phyloP scores from a whole-genome alignment of 2,329 filamentous ascomycete genomes.

The Fusarium sp. region DNA sequence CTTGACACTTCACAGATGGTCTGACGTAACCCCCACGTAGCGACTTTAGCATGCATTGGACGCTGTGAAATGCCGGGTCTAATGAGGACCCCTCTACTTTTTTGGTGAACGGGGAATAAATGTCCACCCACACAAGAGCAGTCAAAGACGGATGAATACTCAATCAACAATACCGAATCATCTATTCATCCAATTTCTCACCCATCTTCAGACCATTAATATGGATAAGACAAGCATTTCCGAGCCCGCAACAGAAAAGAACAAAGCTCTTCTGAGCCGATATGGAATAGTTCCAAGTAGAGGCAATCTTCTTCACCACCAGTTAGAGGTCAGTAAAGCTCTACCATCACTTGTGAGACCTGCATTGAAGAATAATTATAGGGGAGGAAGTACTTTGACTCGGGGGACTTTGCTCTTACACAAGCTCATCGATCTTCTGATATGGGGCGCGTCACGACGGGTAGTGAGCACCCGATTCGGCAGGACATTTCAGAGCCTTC shows the following conservation, averaged over 20 bases:
- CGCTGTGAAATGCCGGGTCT: neutral
- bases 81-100: neutral
- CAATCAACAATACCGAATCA: too few relatives aligned
- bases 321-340: conserved; percentile 25
- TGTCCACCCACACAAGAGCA: too few relatives aligned
- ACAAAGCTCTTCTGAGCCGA: neutral
- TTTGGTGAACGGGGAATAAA: neutral
- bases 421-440: conserved; percentile 35
- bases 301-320: conserved; percentile 35
- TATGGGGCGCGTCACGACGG: conserved; percentile 34
- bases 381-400: conserved; percentile 41
- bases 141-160: too few relatives aligned
- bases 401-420: conserved; percentile 40
- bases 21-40: neutral
- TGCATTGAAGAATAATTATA: neutral
- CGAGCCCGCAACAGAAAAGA: neutral
- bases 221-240: neutral
- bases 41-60: neutral
- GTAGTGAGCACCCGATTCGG: conserved; percentile 33
- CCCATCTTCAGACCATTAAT: neutral
- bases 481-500: conserved; percentile 29
- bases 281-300: conserved; percentile 27
- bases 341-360: accelerated
- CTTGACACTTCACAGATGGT: neutral
- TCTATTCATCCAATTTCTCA: neutral